Evolutionary conservation across 2,329 filamentous ascomycete genomes (phyloP).

Genomic region (Blastomyces gilchristii): DNA sequence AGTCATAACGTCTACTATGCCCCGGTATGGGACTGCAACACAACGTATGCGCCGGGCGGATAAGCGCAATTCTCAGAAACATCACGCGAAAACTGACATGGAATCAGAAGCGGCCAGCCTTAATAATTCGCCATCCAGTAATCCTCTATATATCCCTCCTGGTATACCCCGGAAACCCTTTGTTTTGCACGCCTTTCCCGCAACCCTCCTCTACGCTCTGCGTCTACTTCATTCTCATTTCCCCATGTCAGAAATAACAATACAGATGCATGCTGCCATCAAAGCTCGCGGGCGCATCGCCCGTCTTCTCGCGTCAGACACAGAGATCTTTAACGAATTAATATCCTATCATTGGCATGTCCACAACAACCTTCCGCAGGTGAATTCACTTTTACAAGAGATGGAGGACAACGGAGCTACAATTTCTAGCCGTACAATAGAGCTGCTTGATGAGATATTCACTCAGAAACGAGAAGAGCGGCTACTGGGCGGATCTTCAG

Average conservation of each 20-base stretch:
- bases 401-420: slow-evolving; percentile 37
- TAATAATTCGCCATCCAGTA: background rate
- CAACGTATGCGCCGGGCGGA: too few species aligned
- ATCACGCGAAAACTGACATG: background rate
- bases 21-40: background rate
- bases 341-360: slow-evolving; percentile 35
- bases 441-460: slow-evolving; percentile 25
- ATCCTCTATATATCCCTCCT: slow-evolving; percentile 24
- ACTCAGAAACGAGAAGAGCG: slow-evolving; percentile 20
- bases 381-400: slow-evolving; percentile 32
- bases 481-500: too few species aligned
- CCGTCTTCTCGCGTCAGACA: slow-evolving; percentile 35
- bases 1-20: background rate
- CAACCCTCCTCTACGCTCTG: slow-evolving; percentile 33
- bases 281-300: slow-evolving; percentile 32
- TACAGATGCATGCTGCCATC: slow-evolving; percentile 33
- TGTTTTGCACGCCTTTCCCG: slow-evolving; percentile 32
- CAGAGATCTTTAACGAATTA: slow-evolving; percentile 36
- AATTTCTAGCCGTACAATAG: slow-evolving; percentile 26
- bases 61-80: background rate
- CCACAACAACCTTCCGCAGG: slow-evolving; percentile 31
- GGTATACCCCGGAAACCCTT: slow-evolving; percentile 25
- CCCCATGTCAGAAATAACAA: slow-evolving; percentile 31
- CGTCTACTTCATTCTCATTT: slow-evolving; percentile 32
- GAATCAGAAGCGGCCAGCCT: background rate